Percentiles rank a stretch among this genome's conserved stretches.
Evolutionary conservation across 1,139 yeast genomes (phyloP).

Genomic region (Taiozyma onychis): DNA sequence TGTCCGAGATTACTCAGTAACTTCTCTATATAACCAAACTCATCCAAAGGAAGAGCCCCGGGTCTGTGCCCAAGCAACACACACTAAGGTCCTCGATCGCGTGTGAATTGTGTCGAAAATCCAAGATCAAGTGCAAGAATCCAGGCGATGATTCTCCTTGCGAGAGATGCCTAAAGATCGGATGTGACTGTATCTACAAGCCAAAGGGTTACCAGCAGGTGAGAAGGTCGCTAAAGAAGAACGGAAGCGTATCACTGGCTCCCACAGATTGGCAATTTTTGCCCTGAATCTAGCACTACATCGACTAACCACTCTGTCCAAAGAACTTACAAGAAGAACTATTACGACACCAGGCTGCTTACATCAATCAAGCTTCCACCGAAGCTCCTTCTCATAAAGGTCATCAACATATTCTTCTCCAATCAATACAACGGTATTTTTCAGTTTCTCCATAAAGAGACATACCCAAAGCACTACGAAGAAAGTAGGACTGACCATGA

Average conservation of each 20-base stretch:
- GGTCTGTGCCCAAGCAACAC: not conserved
- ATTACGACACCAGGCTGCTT: conserved; percentile 1
- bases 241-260: not conserved
- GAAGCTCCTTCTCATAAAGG: conserved; percentile 6
- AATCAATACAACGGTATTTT: conserved; percentile 12
- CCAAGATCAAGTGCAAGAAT: conserved; percentile 9
- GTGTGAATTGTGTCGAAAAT: conserved; percentile 10
- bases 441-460: conserved; percentile 7
- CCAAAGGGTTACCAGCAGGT: conserved; percentile 11
- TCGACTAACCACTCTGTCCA: not conserved
- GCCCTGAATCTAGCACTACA: not conserved
- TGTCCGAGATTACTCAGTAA: too few species aligned
- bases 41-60: not conserved
- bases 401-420: conserved; percentile 10
- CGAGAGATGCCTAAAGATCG: conserved; percentile 7
- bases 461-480: conserved; percentile 5
- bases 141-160: conserved; percentile 6
- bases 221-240: not conserved
- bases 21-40: too few species aligned
- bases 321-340: not conserved
- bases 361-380: conserved; percentile 8
- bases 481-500: conserved; percentile 3
- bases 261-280: not conserved
- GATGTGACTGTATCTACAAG: conserved; percentile 7
- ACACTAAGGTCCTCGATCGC: conserved; percentile 8